Percentiles rank a stretch among this genome's conserved stretches.
Conservation (phyloP, 1,284 basidiomycete genomes). For the Austroboletus novae-zelandiae region DNA sequence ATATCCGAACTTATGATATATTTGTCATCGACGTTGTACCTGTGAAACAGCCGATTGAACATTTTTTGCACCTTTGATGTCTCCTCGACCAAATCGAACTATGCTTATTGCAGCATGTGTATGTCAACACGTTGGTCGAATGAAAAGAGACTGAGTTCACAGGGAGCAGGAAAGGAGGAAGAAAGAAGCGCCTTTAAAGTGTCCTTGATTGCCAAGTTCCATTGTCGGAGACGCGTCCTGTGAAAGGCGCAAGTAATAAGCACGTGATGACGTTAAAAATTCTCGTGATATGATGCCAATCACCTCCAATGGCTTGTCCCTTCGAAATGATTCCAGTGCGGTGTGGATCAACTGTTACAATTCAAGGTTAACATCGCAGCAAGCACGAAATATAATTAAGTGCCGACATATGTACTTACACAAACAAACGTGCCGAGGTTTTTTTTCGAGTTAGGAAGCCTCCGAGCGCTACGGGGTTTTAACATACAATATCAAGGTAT, state of each 20-base stretch:
- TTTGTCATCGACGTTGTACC: neutral
- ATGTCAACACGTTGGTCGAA: too few species aligned
- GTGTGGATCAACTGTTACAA: neutral
- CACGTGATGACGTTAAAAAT: neutral
- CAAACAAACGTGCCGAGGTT: too few species aligned
- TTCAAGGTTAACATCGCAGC: neutral
- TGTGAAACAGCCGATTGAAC: neutral
- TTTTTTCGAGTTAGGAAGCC: too few species aligned
- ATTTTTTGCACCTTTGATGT: neutral
- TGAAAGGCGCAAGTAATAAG: neutral
- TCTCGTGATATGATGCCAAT: neutral
- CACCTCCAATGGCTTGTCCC: neutral
- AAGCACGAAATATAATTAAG: neutral
- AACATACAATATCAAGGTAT: neutral
- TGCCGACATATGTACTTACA: neutral
- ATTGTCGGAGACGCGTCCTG: neutral
- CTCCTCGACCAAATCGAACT: neutral
- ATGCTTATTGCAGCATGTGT: neutral
- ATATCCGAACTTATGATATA: neutral
- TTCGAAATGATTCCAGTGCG: neutral
- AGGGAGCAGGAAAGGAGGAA: neutral
- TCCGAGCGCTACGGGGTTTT: too few species aligned
- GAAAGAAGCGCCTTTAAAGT: neutral
- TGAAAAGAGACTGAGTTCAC: neutral
- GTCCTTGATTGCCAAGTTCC: neutral